Evolutionary conservation across 768 basidiomycete species (phyloP).

Genomic region (Kwoniella dendrophila): DNA sequence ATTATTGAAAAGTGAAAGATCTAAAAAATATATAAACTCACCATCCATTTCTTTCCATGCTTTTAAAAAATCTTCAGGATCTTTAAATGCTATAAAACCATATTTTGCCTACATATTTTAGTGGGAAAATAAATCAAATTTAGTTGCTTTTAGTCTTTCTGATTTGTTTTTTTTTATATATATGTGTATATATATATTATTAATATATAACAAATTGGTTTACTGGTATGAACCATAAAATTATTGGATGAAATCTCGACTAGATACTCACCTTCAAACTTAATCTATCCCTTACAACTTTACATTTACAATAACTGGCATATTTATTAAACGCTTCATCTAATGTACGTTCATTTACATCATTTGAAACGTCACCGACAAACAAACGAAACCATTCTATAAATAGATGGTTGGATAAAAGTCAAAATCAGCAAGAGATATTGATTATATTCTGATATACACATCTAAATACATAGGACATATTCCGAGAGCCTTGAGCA

Average conservation of each 20-base stretch:
- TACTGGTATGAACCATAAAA: too few species aligned
- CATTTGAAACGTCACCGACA: conserved; percentile 96
- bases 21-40: conserved; percentile 55
- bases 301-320: conserved; percentile 87
- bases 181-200: neutral
- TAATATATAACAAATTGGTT: too few species aligned
- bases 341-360: conserved; percentile 93
- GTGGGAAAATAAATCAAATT: neutral
- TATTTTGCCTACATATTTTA: conserved; percentile 74
- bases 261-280: conserved; percentile 86
- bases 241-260: too few species aligned
- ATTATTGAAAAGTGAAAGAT: neutral
- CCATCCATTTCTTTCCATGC: conserved; percentile 99
- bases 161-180: neutral
- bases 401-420: too few species aligned
- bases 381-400: conserved; percentile 96
- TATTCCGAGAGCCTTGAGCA: neutral
- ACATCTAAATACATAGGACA: neutral
- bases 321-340: conserved; percentile 92
- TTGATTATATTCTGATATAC: neutral
- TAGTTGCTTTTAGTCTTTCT: neutral
- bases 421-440: too few species aligned
- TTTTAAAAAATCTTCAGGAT: conserved; percentile 95
- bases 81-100: conserved; percentile 95
- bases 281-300: conserved; percentile 89